Base-by-base conservation (phyloP, 257 asterid genomes). In the Nicotiana otophora region DNA sequence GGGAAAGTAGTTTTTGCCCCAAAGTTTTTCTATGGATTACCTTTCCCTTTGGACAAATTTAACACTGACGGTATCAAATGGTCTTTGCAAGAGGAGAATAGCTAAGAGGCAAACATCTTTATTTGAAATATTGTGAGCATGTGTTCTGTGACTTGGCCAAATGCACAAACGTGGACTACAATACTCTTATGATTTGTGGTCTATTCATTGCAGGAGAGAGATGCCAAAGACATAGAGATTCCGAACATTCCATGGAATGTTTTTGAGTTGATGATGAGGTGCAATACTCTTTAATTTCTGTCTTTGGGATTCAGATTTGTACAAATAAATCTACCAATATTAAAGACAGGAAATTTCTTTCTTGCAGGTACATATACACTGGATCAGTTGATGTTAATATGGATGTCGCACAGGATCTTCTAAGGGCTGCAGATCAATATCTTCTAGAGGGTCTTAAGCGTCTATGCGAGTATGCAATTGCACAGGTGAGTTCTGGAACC, bases 261-360 rank as follows among this genome's bases (percentile, higher is more conserved):
- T 82, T 96, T 96, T 80, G 98, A 96, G 89, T 86, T 96, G 93
- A 94, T 96, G 99, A 96, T 94, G 99, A 94, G 98, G 99, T 96
- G 84, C 64, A 51, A 76, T 51, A 78, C 31, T 77, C 54, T 74
- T 39, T 39, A 53, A 66, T 33, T 26, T 70, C 61, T 65, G 30
- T 74, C 62, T 26, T 8, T 74, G 62, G 42, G 16, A 48, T 67
- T 33, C 34, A 33, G 51, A 39, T 67, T 42, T 67, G 42, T 74
- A 48, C 46, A 74, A 51, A 51, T 74, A 20, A 48, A 74, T 48
- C 63, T 20, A 26, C 26, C 16, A 74, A 72, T 48, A 74, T 26
- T 26, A 5, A 74, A 51, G 80, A 51, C 15, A 48, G 2, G 26
- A 74, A 48, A 7, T 54, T 62, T 33, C 77, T 84, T 83, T 53